Percentiles rank a stretch among this genome's conserved stretches.
Conservation (phyloP, 208 protist genomes). For the Wallacemonas sp. region DNA sequence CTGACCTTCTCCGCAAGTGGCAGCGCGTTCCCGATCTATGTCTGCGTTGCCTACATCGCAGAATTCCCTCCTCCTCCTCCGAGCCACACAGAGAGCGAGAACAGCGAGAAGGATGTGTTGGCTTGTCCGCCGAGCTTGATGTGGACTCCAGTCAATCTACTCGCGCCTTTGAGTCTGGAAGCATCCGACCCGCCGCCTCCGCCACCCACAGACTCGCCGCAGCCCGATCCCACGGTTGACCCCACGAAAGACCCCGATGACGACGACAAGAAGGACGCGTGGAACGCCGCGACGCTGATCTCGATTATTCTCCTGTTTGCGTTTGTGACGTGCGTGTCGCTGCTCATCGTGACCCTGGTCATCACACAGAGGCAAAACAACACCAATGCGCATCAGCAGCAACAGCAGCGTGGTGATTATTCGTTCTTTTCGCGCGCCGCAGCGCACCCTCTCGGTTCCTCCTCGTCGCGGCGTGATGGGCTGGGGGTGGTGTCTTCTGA, state of each 20-base stretch:
- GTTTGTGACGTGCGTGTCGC: slow-evolving; percentile 27
- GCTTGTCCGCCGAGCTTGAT: slow-evolving; percentile 16
- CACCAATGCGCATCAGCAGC: too few relatives aligned
- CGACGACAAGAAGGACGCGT: background rate
- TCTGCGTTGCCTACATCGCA: slow-evolving; percentile 28
- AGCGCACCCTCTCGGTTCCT: too few relatives aligned
- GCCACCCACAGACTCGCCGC: background rate
- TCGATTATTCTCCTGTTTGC: slow-evolving; percentile 24
- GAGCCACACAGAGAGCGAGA: too few relatives aligned
- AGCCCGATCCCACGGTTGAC: slow-evolving; percentile 21
- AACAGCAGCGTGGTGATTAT: too few relatives aligned
- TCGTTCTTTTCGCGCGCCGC: too few relatives aligned
- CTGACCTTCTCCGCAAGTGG: slow-evolving; percentile 30
- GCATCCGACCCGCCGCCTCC: slow-evolving; percentile 14
- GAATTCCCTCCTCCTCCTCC: slow-evolving; percentile 1
- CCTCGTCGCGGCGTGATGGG: background rate
- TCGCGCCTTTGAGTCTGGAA: slow-evolving; percentile 31
- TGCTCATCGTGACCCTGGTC: slow-evolving; percentile 33
- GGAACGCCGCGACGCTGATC: background rate
- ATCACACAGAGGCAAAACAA: slow-evolving; percentile 32
- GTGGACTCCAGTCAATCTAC: slow-evolving; percentile 31
- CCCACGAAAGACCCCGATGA: slow-evolving; percentile 18
- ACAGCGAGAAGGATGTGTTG: too few relatives aligned
- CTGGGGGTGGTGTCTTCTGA: too few relatives aligned
- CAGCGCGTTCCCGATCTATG: slow-evolving; percentile 38